Evolutionary conservation across 805 yeast species (phyloP).

Genomic region (Clavispora santaluciae): DNA sequence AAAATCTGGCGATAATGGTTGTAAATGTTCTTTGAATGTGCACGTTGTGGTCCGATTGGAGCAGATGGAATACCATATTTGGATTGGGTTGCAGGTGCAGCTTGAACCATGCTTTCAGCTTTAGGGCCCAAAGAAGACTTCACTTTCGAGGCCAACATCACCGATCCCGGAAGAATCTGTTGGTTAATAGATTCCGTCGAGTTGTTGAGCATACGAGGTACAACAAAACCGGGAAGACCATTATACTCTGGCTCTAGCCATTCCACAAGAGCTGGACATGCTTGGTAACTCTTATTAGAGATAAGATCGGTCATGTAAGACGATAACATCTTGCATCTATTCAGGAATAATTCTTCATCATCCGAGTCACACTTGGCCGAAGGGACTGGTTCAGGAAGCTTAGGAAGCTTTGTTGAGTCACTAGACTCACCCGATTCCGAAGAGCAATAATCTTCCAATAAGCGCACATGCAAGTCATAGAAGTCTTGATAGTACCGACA

Average conservation of each 20-base stretch:
- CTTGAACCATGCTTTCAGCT: background rate
- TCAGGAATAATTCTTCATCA: slow-evolving; percentile 12
- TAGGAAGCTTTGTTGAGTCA: slow-evolving; percentile 26
- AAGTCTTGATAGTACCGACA: slow-evolving; percentile 51
- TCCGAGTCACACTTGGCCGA: slow-evolving; percentile 18
- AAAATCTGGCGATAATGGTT: slow-evolving; percentile 29
- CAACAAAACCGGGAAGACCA: slow-evolving; percentile 24
- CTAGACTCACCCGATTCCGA: slow-evolving; percentile 3
- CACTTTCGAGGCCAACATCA: slow-evolving; percentile 11
- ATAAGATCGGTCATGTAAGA: slow-evolving; percentile 33
- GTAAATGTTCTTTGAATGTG: slow-evolving; percentile 26
- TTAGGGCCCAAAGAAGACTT: background rate
- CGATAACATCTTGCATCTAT: slow-evolving; percentile 38
- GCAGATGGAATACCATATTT: background rate
- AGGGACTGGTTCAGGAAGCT: slow-evolving; percentile 46
- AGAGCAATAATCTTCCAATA: slow-evolving; percentile 18
- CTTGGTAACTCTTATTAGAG: slow-evolving; percentile 25
- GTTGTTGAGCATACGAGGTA: slow-evolving; percentile 9
- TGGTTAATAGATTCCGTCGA: slow-evolving; percentile 10
- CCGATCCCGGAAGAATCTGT: slow-evolving; percentile 15
- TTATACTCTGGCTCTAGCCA: slow-evolving; percentile 25
- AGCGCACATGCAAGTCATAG: slow-evolving; percentile 38
- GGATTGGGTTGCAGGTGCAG: background rate
- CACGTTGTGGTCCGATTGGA: slow-evolving; percentile 5
- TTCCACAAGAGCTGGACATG: slow-evolving; percentile 21